These are phyloP conservation scores for Dunaliella primolecta DNA, from an alignment of 139 green algal genomes.

Conservation along the genomic window DNA sequence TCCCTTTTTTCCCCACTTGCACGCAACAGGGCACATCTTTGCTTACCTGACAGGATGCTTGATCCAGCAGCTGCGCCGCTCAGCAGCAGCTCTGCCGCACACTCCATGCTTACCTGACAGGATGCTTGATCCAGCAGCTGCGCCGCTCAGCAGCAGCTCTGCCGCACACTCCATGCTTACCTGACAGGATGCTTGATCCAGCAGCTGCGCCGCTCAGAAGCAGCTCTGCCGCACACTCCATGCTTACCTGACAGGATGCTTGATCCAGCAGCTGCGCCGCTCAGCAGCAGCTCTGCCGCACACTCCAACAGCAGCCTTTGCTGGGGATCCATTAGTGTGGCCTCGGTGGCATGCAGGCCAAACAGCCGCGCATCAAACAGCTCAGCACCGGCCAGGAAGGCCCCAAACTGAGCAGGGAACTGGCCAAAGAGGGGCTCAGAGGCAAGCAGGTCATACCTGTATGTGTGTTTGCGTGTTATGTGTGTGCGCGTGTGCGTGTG, in stretches of 20 bases:
- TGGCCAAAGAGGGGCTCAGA: background rate
- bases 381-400: conserved; percentile 50
- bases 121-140: background rate
- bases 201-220: background rate
- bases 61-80: background rate
- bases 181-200: too few species aligned
- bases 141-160: background rate
- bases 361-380: conserved; percentile 53
- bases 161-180: too few species aligned
- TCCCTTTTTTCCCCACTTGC: too few species aligned
- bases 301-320: conserved; percentile 77
- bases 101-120: background rate
- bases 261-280: background rate
- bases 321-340: conserved; percentile 63
- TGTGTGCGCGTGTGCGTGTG: too few species aligned
- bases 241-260: background rate
- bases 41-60: too few species aligned
- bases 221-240: background rate
- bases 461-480: too few species aligned
- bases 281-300: background rate
- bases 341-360: conserved; percentile 10
- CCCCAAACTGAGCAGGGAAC: conserved; percentile 33
- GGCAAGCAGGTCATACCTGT: conserved; percentile 60
- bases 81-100: background rate
- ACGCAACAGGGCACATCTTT: too few species aligned